phyloP scores from a whole-genome alignment of 2,329 filamentous ascomycete genomes.

The Domatiomyces catenatus region DNA sequence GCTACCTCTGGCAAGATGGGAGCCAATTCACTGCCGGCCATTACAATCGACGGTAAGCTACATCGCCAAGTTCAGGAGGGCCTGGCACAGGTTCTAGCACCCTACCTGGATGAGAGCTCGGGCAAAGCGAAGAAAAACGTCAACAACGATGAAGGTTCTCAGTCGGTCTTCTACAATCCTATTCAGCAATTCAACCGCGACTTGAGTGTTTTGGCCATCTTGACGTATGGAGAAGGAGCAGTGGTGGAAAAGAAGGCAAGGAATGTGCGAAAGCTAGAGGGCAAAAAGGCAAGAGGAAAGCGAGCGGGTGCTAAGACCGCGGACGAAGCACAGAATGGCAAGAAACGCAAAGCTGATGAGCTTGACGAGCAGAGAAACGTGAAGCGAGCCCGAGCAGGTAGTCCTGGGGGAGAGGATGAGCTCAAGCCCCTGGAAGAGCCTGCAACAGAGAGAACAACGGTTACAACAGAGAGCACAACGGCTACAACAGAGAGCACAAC shows the following conservation, averaged over 20 bases:
- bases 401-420: constrained; percentile 5
- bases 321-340: constrained; percentile 20
- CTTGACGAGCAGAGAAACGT: constrained; percentile 9
- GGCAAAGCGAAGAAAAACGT: constrained; percentile 29
- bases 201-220: constrained; percentile 80
- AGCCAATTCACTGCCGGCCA: neutral
- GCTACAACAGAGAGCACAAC: neutral
- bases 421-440: constrained; percentile 1
- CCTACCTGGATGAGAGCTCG: constrained; percentile 30
- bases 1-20: neutral
- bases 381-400: constrained; percentile 5
- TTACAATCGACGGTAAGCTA: constrained; percentile 34
- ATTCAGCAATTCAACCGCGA: constrained; percentile 99
- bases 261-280: constrained; percentile 23
- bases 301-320: constrained; percentile 7
- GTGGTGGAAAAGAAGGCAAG: constrained; percentile 40
- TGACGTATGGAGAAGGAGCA: constrained; percentile 62
- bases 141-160: constrained; percentile 47
- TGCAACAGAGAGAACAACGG: neutral
- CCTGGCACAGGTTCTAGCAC: constrained; percentile 51
- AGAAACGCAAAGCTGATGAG: constrained; percentile 21
- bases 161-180: constrained; percentile 91
- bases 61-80: constrained; percentile 53
- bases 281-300: constrained; percentile 18
- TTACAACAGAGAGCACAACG: constrained; percentile 1